Conservation (phyloP, 1,284 basidiomycete genomes). For the Volvariella surrecta region DNA sequence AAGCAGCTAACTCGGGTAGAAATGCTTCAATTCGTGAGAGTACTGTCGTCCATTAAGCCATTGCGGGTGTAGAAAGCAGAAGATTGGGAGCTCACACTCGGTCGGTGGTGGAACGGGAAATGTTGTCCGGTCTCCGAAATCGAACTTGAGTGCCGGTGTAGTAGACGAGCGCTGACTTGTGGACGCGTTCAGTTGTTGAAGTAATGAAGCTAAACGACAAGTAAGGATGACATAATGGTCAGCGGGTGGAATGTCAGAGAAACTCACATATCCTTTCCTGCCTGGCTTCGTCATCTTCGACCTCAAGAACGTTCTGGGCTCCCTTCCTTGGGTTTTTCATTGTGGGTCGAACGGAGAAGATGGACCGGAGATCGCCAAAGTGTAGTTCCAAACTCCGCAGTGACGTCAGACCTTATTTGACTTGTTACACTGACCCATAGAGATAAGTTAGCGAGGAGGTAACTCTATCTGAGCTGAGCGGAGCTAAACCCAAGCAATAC, state of each 20-base stretch:
- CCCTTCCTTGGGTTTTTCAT: too few species aligned
- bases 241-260: constrained; percentile 4
- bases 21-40: constrained; percentile 55
- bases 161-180: constrained; percentile 11
- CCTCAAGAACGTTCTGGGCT: constrained; percentile 17
- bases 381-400: too few species aligned
- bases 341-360: too few species aligned
- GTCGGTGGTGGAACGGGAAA: constrained; percentile 18
- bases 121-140: constrained; percentile 21
- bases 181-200: constrained; percentile 20
- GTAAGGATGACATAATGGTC: constrained; percentile 1
- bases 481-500: too few species aligned
- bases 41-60: constrained; percentile 26
- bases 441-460: too few species aligned
- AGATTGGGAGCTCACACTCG: constrained; percentile 18
- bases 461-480: too few species aligned
- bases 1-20: constrained; percentile 53
- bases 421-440: too few species aligned
- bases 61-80: not conserved
- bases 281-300: constrained; percentile 22
- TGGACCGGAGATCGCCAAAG: too few species aligned
- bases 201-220: constrained; percentile 16
- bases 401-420: too few species aligned
- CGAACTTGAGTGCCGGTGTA: constrained; percentile 14
- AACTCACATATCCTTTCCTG: constrained; percentile 22